Base-by-base conservation (phyloP, 2,329 filamentous ascomycete species). In the Fusarium kyushuense region DNA sequence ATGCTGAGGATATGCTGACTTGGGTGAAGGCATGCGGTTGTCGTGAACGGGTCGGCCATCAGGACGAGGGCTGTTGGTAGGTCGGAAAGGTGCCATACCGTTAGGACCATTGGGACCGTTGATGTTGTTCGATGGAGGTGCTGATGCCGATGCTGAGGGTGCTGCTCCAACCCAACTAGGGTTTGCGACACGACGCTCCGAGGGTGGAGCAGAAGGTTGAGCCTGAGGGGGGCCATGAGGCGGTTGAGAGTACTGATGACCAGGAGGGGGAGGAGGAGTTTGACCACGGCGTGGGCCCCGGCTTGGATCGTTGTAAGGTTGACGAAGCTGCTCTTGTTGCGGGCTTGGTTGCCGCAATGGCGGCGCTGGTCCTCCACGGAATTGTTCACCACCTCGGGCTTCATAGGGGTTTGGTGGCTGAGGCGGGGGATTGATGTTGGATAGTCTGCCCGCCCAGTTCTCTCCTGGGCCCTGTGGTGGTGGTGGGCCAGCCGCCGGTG, bases 11-110 rank as follows among this genome's bases (percentile, higher is more conserved):
- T 96, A 97, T 10, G 89, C 89, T 38, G 93, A 91, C 75, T 94
- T 94, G 61, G 94, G 94, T n/a, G 95, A 97, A n/a, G 92, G 88
- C 80, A 94, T 92, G 63, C 92, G 89, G 75, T 91, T 93, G 70
- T 97, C 94, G 69, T 95, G 87, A 67, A 96, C 86, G 2, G 92
- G 91, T 53, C 94, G 89, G 46, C 94, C 90, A 70, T 97, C 95
- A 51, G 91, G 88, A n/a, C 92, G 88, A 62, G 94, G 92, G 77
- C 92, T 96, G 73, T 89, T 89, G 30, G 90, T 87, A 58, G 77
- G 75, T 32, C 90, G 89, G 81, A 95, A 97, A 19, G 90, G 87
- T 72, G 92, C 90, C 72, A 93, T 81, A 19, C 82, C 80, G 49
- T 84, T 84, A 6, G 81, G 78, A 35, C 86, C 71, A 41, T 78